Evolutionary conservation across 2,329 filamentous ascomycete species (phyloP), one percentile per base, ranked within the genome.

Genomic region (Fusarium chaquense): DNA sequence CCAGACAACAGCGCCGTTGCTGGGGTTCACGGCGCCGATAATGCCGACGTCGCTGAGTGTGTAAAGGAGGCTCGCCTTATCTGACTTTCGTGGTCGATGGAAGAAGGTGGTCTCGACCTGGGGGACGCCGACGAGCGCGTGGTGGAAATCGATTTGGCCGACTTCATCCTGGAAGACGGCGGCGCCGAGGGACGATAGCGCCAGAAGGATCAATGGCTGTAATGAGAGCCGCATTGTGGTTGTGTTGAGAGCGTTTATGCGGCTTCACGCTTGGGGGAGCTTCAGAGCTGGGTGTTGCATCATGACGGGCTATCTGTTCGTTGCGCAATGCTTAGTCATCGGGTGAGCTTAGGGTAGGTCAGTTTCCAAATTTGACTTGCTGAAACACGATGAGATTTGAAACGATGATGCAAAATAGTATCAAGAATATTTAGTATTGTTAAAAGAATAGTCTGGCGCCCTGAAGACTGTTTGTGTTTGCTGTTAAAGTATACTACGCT

Each of bases 111-210:
- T 92, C 68, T 93, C 89, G 78, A 88, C 84, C 78, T 91, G 91
- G 57, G 96, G 94, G 38, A 93, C 82, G 76, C 96, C 96, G 76
- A 99, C 84, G 50, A 98, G 90, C 70, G 93, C 89, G 83, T 97
- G 90, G 82, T 98, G 95, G 83, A 94, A 98, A 82, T 99, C 96
- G 79, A 97, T 88, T 75, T 93, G 87, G 83, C 90, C 94, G 72
- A 97, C 94, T 80, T 99, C 95, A 78, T 99, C 96, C 73, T 88
- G 86, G 83, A 94, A 97, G 64, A 98, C 89, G 70, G 94, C 93
- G 9, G 73, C 73, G 53, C 87, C 83, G 49, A 82, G 73, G 50
- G 80, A 76, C 58, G 81, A 78, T 47, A 82, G 76, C 70, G 77
- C 81, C 71, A 82, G 73, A 32, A 83, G 74, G 41, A 81, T 73